Evolutionary conservation across 345 rosid genomes (phyloP), one percentile per base, ranked within the genome.

Genomic region (Populus pruinosa): DNA sequence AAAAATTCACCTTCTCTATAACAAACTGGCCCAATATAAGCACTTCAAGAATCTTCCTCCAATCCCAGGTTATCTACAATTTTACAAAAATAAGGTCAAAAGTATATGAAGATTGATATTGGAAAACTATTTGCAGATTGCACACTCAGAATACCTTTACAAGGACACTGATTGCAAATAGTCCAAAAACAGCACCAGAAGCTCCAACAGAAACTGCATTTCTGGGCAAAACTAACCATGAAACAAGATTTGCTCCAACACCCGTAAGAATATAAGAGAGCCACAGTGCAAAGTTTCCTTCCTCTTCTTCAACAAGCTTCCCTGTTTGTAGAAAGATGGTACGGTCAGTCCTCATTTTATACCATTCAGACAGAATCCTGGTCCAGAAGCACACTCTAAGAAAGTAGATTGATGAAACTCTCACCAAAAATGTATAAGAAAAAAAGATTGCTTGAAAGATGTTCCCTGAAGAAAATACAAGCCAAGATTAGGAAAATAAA

Each of bases 31-130:
- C 97, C 86, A 94, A 76, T 82, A 94, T 94, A 73, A 93, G 94
- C 80, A 93, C 98, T 85, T 95, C 98, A 66, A 95, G 92, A 80
- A 95, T 93, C 87, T 93, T 95, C 83, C 97, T 90, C 99, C 96
- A 95, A 77, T 91, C 94, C 98, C 97, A 95, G 65, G 96, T 90
- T 88, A 95, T 89, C 98, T 95, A 77, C 79, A 77, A 69, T 38
- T 53, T 39, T 76, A 77, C 76, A 77, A 79, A 76, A 64, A 21
- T 14, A 11, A 27, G 25, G 8, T 38, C 21, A n/a, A 63, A 75
- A 64, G 20, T 14, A 14, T 8, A 17, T 14, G 66, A 31, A 23
- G 53, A 62, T 67, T 69, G 47, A 75, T 68, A 78, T 76, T 77
- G 74, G 13, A 21, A 53, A 73, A 77, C 39, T 6, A 68, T 69